phyloP scores from a whole-genome alignment of 345 rosid genomes.

The Turnera subulata region DNA sequence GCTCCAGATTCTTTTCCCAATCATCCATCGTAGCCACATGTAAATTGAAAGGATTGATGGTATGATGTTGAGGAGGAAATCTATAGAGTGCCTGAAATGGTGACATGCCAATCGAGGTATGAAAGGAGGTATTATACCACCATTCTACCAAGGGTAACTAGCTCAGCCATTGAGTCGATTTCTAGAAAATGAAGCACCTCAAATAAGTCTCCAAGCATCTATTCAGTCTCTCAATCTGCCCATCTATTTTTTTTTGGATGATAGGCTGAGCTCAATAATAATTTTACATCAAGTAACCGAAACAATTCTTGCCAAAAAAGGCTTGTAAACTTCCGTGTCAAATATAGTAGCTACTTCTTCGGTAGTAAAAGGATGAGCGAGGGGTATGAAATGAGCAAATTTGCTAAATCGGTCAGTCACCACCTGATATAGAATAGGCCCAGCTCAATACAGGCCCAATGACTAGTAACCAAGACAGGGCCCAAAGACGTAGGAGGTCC shows the following conservation, averaged over 20 bases:
- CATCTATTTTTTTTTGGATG: not conserved
- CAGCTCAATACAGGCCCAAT: too few species aligned
- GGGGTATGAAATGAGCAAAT: not conserved
- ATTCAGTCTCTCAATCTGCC: not conserved
- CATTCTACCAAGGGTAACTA: not conserved
- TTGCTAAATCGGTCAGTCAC: not conserved
- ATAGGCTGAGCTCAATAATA: not conserved
- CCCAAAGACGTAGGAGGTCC: too few species aligned
- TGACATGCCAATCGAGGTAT: rapidly evolving
- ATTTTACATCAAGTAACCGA: not conserved
- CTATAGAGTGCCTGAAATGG: not conserved
- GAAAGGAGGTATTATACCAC: not conserved
- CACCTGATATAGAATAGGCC: too few species aligned
- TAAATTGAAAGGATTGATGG: rapidly evolving
- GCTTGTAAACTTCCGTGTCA: not conserved
- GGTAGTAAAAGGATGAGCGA: not conserved
- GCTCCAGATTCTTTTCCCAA: not conserved
- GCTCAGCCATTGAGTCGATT: not conserved
- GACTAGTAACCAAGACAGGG: too few species aligned
- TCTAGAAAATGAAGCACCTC: not conserved
- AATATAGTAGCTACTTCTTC: not conserved
- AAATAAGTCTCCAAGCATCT: not conserved
- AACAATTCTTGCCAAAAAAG: not conserved
- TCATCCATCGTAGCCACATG: rapidly evolving
- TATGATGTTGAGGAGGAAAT: rapidly evolving